Evolutionary conservation across 2,329 filamentous ascomycete species (phyloP), one percentile per base, ranked within the genome.

Genomic region (Diaporthe sp.): DNA sequence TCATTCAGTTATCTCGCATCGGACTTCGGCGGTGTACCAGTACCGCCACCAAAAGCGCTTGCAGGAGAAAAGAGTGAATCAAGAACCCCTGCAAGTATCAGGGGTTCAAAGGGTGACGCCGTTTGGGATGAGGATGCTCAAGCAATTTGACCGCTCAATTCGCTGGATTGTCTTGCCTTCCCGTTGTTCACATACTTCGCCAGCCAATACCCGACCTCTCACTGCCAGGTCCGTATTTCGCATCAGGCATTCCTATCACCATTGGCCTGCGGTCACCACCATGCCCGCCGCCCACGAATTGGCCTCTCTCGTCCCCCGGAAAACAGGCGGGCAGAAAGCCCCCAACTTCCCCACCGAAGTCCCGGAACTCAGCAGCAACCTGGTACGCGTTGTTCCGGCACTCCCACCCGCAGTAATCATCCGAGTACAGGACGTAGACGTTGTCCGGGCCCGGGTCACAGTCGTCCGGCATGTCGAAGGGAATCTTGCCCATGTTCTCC

Each of bases 401-500:
- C 74, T 81, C 81, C 80, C 80, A 81, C 3, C 81, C 79, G 73
- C 81, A 82, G 74, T 77, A 81, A 7, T 74, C 70, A n/a, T 74
- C 77, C 28, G 78, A 79, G 58, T 39, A 34, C 4, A 79, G 53
- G 7, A 70, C 58, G 13, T 58, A 59, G 28, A 77, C 74, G 67
- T 80, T 81, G 8, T 68, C 68, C 1, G 58, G 59, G 31, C 58
- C 55, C 37, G 79, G 80, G 46, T 77, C 72, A 55, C 79, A 81
- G 13, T 62, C 53, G 13, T 79, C 75, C 1, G 77, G 74, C 75
- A 78, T 77, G 17, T 70, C 44, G 75, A 81, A 80, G 28, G 78
- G 79, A 1, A 80, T 9, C 8, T 62, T 57, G 31, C 49, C 28
- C 4, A 70, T 59, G 28, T 57, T 71, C 10, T 72, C 74, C 62